Evolutionary conservation across 2,329 filamentous ascomycete species (phyloP).

Genomic region (Paecilomyces dactylethromorphus): DNA sequence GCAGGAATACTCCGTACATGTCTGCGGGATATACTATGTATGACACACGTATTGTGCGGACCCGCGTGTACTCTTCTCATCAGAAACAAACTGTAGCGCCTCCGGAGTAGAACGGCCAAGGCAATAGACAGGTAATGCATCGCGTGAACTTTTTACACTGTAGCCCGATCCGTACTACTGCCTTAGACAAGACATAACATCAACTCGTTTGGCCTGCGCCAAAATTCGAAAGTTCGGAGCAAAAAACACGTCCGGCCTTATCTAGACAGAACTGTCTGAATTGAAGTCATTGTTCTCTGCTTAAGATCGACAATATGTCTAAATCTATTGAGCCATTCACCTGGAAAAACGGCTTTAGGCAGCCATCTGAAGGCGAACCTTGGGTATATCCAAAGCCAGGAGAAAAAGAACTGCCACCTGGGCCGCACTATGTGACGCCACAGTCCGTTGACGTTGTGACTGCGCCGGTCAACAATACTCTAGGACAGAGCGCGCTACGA

Average conservation of each 20-base stretch:
- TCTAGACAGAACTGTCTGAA: background rate
- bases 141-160: background rate
- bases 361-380: background rate
- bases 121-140: background rate
- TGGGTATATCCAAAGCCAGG: background rate
- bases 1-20: background rate
- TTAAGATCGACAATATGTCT: background rate
- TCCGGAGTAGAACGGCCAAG: background rate
- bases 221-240: background rate
- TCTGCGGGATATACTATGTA: background rate
- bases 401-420: background rate
- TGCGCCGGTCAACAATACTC: background rate
- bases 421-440: background rate
- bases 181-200: background rate
- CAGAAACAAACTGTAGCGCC: background rate
- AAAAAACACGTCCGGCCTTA: background rate
- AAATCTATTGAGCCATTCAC: background rate
- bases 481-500: background rate
- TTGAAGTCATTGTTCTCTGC: background rate
- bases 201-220: background rate
- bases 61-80: background rate
- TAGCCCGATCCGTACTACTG: background rate
- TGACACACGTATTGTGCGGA: background rate
- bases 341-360: background rate
- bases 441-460: background rate